phyloP scores from a whole-genome alignment of 129 eudicot species.

The Tagetes erecta region DNA sequence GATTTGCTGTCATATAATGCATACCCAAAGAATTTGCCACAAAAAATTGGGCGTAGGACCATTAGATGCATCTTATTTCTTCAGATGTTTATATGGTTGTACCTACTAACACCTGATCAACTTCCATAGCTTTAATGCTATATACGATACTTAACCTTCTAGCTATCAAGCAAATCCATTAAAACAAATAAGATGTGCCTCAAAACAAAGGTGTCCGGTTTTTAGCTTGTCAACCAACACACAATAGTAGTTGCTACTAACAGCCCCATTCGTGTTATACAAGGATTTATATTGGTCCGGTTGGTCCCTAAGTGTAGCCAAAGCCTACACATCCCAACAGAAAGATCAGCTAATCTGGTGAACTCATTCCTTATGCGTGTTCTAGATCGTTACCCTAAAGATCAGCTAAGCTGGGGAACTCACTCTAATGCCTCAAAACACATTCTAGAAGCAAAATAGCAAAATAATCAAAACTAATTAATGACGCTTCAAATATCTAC shows the following conservation, averaged over 20 bases:
- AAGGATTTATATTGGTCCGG: too few relatives aligned
- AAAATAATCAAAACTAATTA: neutral
- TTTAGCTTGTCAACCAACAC: constrained; percentile 1
- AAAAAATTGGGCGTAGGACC: neutral
- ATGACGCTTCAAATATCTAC: neutral
- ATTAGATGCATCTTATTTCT: constrained; percentile 5
- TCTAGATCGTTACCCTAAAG: neutral
- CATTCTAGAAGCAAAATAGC: neutral
- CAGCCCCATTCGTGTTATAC: constrained; percentile 13
- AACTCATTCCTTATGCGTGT: constrained; percentile 8
- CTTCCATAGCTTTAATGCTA: neutral
- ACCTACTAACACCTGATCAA: constrained; percentile 1
- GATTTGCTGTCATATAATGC: neutral
- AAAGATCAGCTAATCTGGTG: neutral
- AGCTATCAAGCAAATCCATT: neutral
- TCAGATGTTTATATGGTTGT: neutral
- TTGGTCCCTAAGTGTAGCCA: too few relatives aligned
- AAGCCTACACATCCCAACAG: too few relatives aligned
- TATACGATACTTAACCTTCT: neutral
- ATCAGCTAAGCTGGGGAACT: too few relatives aligned
- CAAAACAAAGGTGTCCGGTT: neutral
- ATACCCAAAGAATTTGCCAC: constrained; percentile 8
- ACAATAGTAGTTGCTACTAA: neutral
- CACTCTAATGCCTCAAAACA: constrained; percentile 1
- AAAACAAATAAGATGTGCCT: neutral